Evolutionary conservation across 2,329 filamentous ascomycete genomes (phyloP), one percentile per base, ranked within the genome.

Genomic region (Aspergillus novoparasiticus): DNA sequence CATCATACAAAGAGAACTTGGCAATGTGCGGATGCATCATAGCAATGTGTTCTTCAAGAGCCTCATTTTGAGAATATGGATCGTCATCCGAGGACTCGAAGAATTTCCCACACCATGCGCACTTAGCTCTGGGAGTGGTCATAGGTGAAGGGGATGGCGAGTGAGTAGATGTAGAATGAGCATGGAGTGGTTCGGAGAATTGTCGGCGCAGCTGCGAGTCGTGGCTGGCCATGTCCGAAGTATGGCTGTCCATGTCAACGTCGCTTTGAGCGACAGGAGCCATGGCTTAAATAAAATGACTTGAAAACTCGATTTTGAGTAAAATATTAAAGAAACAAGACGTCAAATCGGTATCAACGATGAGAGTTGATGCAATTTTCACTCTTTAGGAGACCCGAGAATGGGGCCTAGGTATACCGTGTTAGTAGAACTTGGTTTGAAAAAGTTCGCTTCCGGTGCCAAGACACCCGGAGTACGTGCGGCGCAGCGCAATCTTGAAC

Each of bases 131-230:
- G 19, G 66, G 66, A 16, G 28, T 51, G 8, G 66, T 63, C 23
- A 71, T 58, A n/a, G 71, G 72, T 28, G 75, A 68, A 8, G 75
- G 74, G 6, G 76, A 78, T 19, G 73, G 72, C 16, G 77, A 76
- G 21, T 76, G 72, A 43, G 75, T 74, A 41, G 77, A 77, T 26
- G 70, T 75, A 64, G 75, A 76, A 21, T 67, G 72, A 45, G 72
- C 67, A 54, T 73, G 72, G 56, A 75, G 66, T 57, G 75, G 75
- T 58, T 79, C 77, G 65, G 77, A 79, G 64, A 77, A 77, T 68
- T 77, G 76, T 68, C 76, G 76, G 68, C 71, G 73, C 60, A 76
- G 64, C 19, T 74, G 71, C 55, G 76, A 78, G 63, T 75, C 75
- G 67, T 73, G 74, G 64, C 75, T 76, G 66, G 75, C 74, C 67